A percentile compares a stretch with the other conserved stretches of the same genome.
Conservation (phyloP, 2,329 filamentous ascomycete genomes). For the Fusarium sp. region DNA sequence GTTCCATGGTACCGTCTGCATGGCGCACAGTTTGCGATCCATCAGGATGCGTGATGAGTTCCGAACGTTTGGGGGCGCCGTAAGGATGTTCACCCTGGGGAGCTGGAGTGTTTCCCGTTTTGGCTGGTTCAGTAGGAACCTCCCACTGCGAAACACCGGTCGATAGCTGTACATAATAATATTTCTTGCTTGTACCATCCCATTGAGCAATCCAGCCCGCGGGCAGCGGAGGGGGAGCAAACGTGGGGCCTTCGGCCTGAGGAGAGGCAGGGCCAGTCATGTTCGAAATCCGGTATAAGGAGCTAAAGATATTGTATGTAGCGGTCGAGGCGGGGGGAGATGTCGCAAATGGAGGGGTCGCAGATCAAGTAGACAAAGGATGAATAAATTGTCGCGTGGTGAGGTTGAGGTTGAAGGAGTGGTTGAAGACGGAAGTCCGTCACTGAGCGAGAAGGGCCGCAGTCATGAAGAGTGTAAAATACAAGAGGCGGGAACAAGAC, state of each 20-base stretch:
- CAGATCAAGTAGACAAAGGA: background rate
- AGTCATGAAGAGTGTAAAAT: conserved; percentile 37
- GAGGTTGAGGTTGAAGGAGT: conserved; percentile 1
- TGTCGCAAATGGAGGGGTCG: conserved; percentile 26
- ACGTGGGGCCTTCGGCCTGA: conserved; percentile 67
- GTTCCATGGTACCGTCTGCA: conserved; percentile 69
- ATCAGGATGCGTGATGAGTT: conserved; percentile 70
- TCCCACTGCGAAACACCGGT: conserved; percentile 80
- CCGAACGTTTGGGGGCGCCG: conserved; percentile 61
- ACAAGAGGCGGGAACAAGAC: conserved; percentile 19
- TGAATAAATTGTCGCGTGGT: conserved; percentile 13
- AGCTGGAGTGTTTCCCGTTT: conserved; percentile 67
- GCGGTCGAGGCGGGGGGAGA: conserved; percentile 21
- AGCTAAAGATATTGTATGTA: conserved; percentile 8
- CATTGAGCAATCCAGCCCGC: conserved; percentile 76
- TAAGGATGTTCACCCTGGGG: conserved; percentile 69
- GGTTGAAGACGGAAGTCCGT: conserved; percentile 39
- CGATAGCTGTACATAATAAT: conserved; percentile 77
- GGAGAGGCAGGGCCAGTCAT: conserved; percentile 69
- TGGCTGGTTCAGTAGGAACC: conserved; percentile 71
- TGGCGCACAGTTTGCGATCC: conserved; percentile 69
- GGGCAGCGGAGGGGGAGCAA: conserved; percentile 68
- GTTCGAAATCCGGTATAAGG: conserved; percentile 7
- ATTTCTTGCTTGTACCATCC: conserved; percentile 71
- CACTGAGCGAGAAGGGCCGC: conserved; percentile 38